phyloP scores from a whole-genome alignment of 345 rosid genomes.

The Citrus trifoliata region DNA sequence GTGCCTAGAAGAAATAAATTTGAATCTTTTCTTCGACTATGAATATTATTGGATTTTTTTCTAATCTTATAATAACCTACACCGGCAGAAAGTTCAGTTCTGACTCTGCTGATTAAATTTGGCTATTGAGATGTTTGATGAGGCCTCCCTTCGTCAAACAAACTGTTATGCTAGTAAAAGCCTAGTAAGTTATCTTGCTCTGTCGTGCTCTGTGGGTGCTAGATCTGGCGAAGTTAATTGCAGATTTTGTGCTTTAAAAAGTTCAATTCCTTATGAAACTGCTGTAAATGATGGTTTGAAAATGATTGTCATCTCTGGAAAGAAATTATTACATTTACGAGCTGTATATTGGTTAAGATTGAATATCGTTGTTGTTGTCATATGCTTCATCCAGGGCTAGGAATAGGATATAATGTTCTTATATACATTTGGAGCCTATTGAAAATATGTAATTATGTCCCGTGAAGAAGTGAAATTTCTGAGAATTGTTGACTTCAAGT shows the following conservation, averaged over 20 bases:
- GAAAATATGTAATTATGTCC: background rate
- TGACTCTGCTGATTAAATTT: no score
- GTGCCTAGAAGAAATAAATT: background rate
- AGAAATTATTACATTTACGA: background rate
- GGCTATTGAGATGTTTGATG: no score
- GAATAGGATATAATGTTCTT: background rate
- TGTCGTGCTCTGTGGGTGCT: no score
- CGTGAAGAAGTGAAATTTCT: background rate
- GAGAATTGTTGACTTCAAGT: background rate
- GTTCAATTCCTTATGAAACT: background rate
- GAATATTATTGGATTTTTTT: no score
- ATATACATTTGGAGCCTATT: background rate
- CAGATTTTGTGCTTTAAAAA: no score
- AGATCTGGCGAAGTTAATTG: no score
- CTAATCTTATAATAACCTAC: no score
- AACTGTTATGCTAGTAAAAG: no score
- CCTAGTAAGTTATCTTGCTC: no score
- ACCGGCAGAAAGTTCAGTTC: no score
- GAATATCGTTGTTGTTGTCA: background rate
- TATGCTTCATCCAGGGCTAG: background rate
- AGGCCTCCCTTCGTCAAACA: no score
- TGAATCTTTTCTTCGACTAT: background rate
- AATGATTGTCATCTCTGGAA: background rate
- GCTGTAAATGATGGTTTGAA: background rate
- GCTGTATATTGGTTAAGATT: background rate